Conservation (phyloP, 2,329 filamentous ascomycete species). For the Ascochyta viciae-villosae region DNA sequence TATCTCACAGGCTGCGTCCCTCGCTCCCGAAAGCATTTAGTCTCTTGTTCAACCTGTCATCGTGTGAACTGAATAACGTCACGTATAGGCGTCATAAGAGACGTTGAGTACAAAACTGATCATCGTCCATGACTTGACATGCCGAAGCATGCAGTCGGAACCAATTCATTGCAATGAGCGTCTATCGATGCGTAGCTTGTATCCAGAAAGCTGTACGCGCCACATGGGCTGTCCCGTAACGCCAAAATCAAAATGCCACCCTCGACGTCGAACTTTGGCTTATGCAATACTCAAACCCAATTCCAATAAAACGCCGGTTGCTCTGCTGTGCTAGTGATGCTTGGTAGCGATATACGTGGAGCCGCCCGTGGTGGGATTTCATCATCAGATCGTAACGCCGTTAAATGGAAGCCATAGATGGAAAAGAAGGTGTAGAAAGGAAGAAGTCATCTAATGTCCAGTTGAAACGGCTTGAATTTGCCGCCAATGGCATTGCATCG, state of each 20-base stretch:
- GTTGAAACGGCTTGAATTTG: slow-evolving; percentile 83
- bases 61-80: background rate
- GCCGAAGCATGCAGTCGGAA: slow-evolving; percentile 8
- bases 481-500: slow-evolving; percentile 80
- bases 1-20: background rate
- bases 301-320: slow-evolving; percentile 24
- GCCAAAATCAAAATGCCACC: slow-evolving; percentile 7
- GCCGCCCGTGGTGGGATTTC: slow-evolving; percentile 4
- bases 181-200: slow-evolving; percentile 14
- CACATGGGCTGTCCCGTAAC: slow-evolving; percentile 8
- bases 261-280: slow-evolving; percentile 16
- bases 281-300: slow-evolving; percentile 24
- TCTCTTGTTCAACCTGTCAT: background rate
- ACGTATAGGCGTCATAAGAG: background rate
- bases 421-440: slow-evolving; percentile 3
- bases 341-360: slow-evolving; percentile 13
- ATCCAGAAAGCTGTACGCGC: slow-evolving; percentile 12
- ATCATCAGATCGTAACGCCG: slow-evolving; percentile 23
- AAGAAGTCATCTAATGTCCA: slow-evolving; percentile 72
- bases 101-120: background rate
- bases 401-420: slow-evolving; percentile 13
- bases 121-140: background rate
- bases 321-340: slow-evolving; percentile 28
- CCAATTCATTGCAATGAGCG: slow-evolving; percentile 16
- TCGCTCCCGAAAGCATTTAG: background rate